Base-by-base conservation (phyloP, 1,139 yeast species). In the Lodderomyces orthopsilosis region DNA sequence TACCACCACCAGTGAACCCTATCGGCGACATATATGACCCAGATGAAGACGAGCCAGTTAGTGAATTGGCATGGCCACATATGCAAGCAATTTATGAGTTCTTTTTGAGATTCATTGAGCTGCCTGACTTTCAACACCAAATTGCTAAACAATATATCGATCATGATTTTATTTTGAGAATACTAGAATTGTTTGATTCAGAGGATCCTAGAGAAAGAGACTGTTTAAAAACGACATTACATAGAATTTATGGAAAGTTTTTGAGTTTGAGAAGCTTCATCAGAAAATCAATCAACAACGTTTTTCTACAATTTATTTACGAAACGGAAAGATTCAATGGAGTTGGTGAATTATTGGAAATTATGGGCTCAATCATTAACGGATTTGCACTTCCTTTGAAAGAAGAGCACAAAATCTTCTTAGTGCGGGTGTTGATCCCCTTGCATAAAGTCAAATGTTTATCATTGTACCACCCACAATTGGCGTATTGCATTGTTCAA, bases 1-100 rank as follows among this genome's bases (percentile, higher is more conserved):
- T 93, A 37, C 98, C 98, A 3, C 98, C 99, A 1, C 98, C 98
- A 1, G 96, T 91, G 36, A 93, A 94, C 62, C 98, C 98, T 3
- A 79, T 91, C 35, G 98, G 98, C 32, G 98, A 94, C 50, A 77
- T 93, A 23, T 94, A 79, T 63, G 98, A 94, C 57, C 98, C 99
- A 0, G 98, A 93, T 68, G 99, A 93, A 67, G 98, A 93, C 66
- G 99, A 93, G 65, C 98, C 98, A 1, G 95, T 93, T 35, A 82
- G 83, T 57, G 98, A 94, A 61, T 81, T 93, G 49, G 93, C 98
- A 5, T 93, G 99, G 99, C 96, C 98, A 4, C 99, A 93, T 63
- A 93, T 94, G 97, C 95, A 89, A 65, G 80, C 91, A 36, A 95
- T 91, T 36, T 93, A 94, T 67, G 98, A 93, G 62, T 89, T 93